phyloP scores from a whole-genome alignment of 2,329 filamentous ascomycete genomes.

The Talaromyces islandicus region DNA sequence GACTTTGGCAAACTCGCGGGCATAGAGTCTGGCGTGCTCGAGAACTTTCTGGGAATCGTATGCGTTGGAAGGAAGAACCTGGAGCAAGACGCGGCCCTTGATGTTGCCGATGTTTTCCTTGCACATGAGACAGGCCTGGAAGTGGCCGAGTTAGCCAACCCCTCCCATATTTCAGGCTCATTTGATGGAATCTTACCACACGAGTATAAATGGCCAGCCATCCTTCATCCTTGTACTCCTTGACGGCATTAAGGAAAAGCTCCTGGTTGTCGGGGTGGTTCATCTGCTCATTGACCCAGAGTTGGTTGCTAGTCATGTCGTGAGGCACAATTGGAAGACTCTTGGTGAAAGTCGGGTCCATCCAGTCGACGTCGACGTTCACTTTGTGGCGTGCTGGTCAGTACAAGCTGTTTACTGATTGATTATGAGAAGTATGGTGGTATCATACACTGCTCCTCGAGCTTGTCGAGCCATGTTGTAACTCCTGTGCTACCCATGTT shows the following conservation, averaged over 20 bases:
- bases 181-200: constrained; percentile 24
- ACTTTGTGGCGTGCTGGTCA: constrained; percentile 25
- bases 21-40: constrained; percentile 43
- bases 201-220: constrained; percentile 47
- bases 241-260: constrained; percentile 36
- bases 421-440: neutral
- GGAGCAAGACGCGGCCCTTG: constrained; percentile 44
- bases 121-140: constrained; percentile 42
- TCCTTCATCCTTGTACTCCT: constrained; percentile 40
- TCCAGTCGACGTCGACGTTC: constrained; percentile 49
- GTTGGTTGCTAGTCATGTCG: constrained; percentile 48
- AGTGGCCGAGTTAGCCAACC: neutral
- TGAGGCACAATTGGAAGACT: constrained; percentile 41
- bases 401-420: neutral
- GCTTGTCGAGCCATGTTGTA: constrained; percentile 1
- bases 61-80: constrained; percentile 43
- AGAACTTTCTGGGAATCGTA: constrained; percentile 43
- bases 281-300: constrained; percentile 45
- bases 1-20: constrained; percentile 39
- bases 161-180: neutral
- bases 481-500: neutral
- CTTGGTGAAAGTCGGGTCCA: constrained; percentile 46
- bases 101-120: constrained; percentile 43
- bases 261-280: constrained; percentile 39
- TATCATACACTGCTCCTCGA: neutral